A percentile compares a stretch with the other conserved stretches of the same genome.
Evolutionary conservation across 73 alveolate genomes (phyloP).

Genomic region (Uronychia setigera): DNA sequence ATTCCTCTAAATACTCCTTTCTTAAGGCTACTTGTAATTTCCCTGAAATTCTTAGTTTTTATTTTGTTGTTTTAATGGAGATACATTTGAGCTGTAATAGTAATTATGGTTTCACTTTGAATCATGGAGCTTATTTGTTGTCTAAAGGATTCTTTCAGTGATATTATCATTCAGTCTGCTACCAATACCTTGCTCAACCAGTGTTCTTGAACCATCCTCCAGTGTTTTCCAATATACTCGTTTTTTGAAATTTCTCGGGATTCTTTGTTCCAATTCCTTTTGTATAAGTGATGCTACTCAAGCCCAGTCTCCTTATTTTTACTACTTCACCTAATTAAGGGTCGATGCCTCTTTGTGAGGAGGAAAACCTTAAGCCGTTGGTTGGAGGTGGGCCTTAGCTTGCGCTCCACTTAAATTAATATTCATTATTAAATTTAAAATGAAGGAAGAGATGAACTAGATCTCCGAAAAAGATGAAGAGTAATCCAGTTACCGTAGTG

Average conservation of each 20-base stretch:
- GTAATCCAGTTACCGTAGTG: background rate
- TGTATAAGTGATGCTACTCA: background rate
- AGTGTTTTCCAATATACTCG: background rate
- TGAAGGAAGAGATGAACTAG: background rate
- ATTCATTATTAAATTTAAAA: background rate
- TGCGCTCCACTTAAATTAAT: background rate
- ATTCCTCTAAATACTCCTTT: too few species aligned
- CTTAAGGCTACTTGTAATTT: too few species aligned
- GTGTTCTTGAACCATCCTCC: background rate
- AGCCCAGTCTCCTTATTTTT: slow-evolving; percentile 4
- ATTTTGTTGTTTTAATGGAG: background rate
- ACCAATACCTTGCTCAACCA: background rate
- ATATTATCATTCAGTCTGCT: background rate
- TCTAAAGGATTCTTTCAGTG: background rate
- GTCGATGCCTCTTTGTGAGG: too few species aligned
- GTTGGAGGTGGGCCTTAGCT: background rate
- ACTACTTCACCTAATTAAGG: too few species aligned
- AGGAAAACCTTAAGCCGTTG: background rate
- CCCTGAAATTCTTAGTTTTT: background rate
- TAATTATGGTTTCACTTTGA: too few species aligned
- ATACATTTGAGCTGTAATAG: too few species aligned
- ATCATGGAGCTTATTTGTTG: too few species aligned
- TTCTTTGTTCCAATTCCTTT: background rate
- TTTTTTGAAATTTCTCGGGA: background rate
- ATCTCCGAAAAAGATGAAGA: background rate